These are phyloP conservation scores for Eucalyptus fibrosa DNA, from an alignment of 345 rosid genomes.

Conservation along the genomic window DNA sequence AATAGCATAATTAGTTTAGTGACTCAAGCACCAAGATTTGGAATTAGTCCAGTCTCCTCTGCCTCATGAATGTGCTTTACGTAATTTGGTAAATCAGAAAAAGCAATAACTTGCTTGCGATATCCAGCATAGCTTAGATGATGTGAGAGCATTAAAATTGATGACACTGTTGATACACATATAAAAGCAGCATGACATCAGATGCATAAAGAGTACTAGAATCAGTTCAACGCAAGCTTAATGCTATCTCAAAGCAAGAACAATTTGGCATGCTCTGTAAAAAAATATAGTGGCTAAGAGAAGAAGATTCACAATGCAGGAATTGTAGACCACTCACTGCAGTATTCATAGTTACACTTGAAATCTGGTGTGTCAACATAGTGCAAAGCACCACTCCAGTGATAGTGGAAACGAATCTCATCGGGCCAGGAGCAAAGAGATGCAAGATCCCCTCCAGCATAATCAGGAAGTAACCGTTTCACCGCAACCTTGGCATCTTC, in stretches of 20 bases:
- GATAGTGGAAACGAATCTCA: conserved; percentile 49
- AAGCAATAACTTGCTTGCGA: background rate
- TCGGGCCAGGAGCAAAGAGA: conserved; percentile 92
- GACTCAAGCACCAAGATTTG: background rate
- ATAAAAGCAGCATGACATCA: background rate
- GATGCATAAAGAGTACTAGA: background rate
- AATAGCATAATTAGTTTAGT: background rate
- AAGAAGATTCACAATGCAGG: background rate
- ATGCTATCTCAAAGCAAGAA: background rate
- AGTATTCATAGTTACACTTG: conserved; percentile 69
- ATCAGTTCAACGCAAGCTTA: background rate
- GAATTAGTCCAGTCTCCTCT: background rate
- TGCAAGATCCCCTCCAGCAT: conserved; percentile 79
- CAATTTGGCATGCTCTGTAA: background rate
- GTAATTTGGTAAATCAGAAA: background rate
- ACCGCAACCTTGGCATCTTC: conserved; percentile 58
- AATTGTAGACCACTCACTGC: conserved; percentile 36
- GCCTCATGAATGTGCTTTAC: background rate
- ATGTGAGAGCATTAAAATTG: background rate
- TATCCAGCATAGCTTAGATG: background rate
- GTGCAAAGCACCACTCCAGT: conserved; percentile 84
- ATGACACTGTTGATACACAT: background rate
- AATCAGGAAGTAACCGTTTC: conserved; percentile 61
- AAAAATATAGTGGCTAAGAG: background rate
- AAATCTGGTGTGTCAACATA: conserved; percentile 91